A percentile compares a stretch with the other conserved stretches of the same genome.
These are phyloP conservation scores for Saccharomyces hybrid DNA, from an alignment of 1,139 yeast genomes.

Conservation along the genomic window DNA sequence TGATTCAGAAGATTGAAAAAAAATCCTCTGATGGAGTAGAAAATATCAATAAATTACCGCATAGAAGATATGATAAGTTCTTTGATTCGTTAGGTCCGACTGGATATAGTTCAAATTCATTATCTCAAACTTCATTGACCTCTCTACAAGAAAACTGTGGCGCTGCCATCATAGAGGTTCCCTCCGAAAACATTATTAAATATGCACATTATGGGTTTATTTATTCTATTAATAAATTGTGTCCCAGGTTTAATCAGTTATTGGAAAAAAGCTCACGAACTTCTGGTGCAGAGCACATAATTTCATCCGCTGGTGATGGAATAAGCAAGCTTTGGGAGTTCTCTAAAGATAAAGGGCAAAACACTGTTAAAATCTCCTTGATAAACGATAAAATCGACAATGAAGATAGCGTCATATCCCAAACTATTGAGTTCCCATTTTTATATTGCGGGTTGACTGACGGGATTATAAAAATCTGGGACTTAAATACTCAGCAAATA, in stretches of 20 bases:
- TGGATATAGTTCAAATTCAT: conserved; percentile 32
- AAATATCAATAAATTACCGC: conserved; percentile 47
- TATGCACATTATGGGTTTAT: conserved; percentile 93
- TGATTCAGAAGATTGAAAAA: conserved; percentile 21
- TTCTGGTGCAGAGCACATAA: conserved; percentile 36
- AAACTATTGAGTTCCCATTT: conserved; percentile 54
- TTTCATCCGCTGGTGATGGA: conserved; percentile 91
- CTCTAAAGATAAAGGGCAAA: conserved; percentile 6
- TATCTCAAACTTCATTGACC: conserved; percentile 2
- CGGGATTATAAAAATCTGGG: conserved; percentile 76
- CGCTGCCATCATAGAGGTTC: conserved; percentile 48
- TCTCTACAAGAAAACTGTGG: background rate
- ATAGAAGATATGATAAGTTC: conserved; percentile 72
- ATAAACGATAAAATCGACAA: conserved; percentile 43
- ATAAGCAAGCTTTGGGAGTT: conserved; percentile 66
- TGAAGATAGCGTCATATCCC: conserved; percentile 61
- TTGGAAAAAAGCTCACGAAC: conserved; percentile 2
- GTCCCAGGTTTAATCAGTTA: conserved; percentile 7
- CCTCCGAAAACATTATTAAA: conserved; percentile 52
- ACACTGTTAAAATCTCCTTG: conserved; percentile 13
- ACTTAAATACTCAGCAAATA: conserved; percentile 67
- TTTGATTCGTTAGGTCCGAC: conserved; percentile 90
- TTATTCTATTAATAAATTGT: conserved; percentile 48
- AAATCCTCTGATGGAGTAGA: conserved; percentile 10
- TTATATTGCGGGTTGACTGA: conserved; percentile 71